These are phyloP conservation scores for Aspergillus viridinutans DNA, from an alignment of 2,329 filamentous ascomycete species.

Conservation along the genomic window DNA sequence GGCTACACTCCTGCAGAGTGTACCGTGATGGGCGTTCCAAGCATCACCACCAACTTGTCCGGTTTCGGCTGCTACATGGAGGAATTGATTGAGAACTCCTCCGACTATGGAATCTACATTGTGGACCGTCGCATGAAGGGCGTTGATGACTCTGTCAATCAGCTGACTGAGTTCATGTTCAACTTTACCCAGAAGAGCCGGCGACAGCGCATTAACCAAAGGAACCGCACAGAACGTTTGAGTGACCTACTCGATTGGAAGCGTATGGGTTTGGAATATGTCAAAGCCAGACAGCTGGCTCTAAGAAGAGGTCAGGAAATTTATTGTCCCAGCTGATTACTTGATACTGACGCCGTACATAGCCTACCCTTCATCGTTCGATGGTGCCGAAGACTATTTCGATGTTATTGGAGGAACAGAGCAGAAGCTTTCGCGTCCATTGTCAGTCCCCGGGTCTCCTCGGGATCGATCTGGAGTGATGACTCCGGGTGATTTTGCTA, in stretches of 20 bases:
- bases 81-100: constrained; percentile 95
- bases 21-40: constrained; percentile 97
- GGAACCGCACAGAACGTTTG: constrained; percentile 90
- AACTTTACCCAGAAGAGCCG: constrained; percentile 92
- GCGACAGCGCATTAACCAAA: constrained; percentile 95
- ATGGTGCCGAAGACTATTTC: constrained; percentile 70
- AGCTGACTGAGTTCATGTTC: constrained; percentile 87
- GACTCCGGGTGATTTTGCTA: constrained; percentile 97
- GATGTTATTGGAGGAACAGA: constrained; percentile 91
- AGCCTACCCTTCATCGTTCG: constrained; percentile 86
- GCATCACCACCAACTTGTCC: constrained; percentile 95
- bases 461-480: constrained; percentile 93
- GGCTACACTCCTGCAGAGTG: constrained; percentile 98
- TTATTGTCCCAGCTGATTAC: background rate
- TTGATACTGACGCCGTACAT: constrained; percentile 12
- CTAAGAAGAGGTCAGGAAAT: constrained; percentile 59
- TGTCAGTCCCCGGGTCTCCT: constrained; percentile 91
- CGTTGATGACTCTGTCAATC: constrained; percentile 95
- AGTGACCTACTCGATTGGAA: constrained; percentile 98
- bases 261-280: constrained; percentile 98
- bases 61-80: constrained; percentile 99
- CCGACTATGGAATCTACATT: constrained; percentile 98
- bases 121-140: constrained; percentile 93
- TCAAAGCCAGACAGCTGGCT: constrained; percentile 92
- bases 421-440: constrained; percentile 89